These are phyloP conservation scores for Myriangium duriaei DNA, from an alignment of 2,329 filamentous ascomycete genomes.

Conservation along the genomic window DNA sequence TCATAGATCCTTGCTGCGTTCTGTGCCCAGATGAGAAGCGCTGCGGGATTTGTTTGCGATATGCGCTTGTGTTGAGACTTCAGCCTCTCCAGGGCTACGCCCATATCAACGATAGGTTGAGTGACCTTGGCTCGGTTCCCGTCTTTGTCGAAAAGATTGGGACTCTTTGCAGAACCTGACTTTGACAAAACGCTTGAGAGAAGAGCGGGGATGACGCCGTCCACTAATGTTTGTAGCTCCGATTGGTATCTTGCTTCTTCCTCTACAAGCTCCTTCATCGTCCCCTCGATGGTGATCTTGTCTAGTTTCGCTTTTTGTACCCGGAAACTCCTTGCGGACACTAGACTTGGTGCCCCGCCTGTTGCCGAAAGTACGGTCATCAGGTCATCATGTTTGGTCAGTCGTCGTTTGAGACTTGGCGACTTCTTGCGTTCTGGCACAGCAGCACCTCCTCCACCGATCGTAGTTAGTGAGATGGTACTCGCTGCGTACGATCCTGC, in stretches of 20 bases:
- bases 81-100: constrained; percentile 73
- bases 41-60: constrained; percentile 57
- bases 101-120: constrained; percentile 88
- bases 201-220: constrained; percentile 88
- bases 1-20: constrained; percentile 66
- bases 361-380: constrained; percentile 81
- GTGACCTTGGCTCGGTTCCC: constrained; percentile 44
- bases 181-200: constrained; percentile 72
- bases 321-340: constrained; percentile 66
- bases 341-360: constrained; percentile 53
- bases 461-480: constrained; percentile 6
- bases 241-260: constrained; percentile 83
- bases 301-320: constrained; percentile 55
- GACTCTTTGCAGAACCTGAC: constrained; percentile 41
- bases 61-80: constrained; percentile 70
- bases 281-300: constrained; percentile 57
- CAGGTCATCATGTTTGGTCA: constrained; percentile 86
- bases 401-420: constrained; percentile 52
- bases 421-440: constrained; percentile 17
- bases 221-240: constrained; percentile 83
- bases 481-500: constrained; percentile 12
- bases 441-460: constrained; percentile 16
- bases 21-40: constrained; percentile 70
- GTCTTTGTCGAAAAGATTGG: constrained; percentile 50
- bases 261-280: constrained; percentile 66